phyloP scores from a whole-genome alignment of 202 grass and related monocot genomes.

The Schoenoplectus triqueter region DNA sequence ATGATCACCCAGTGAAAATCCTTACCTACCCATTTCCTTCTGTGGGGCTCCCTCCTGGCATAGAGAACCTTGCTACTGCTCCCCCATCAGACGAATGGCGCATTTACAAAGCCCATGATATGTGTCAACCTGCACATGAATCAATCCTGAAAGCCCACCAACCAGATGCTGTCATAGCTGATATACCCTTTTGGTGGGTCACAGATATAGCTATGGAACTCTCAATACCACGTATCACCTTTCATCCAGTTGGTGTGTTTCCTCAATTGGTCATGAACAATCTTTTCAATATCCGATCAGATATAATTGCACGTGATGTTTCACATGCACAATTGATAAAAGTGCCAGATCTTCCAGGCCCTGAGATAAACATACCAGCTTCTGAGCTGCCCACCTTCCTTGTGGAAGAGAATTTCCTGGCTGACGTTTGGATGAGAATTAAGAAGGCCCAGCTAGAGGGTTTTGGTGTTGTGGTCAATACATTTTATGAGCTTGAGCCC shows the following conservation, averaged over 20 bases:
- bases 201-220: constrained; percentile 63
- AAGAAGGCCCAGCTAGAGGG: constrained; percentile 56
- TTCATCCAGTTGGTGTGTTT: constrained; percentile 72
- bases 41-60: constrained; percentile 54
- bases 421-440: constrained; percentile 48
- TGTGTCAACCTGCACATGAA: constrained; percentile 45
- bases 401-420: constrained; percentile 52
- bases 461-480: constrained; percentile 77
- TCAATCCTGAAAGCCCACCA: constrained; percentile 57
- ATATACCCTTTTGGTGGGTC: constrained; percentile 66
- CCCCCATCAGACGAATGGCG: constrained; percentile 58
- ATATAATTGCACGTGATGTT: constrained; percentile 36
- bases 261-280: constrained; percentile 74
- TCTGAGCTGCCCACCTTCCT: constrained; percentile 77
- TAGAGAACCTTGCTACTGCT: constrained; percentile 59
- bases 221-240: constrained; percentile 70
- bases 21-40: constrained; percentile 53
- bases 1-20: constrained; percentile 42
- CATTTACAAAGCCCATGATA: constrained; percentile 60
- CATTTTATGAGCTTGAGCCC: constrained; percentile 60
- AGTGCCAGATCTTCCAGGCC: constrained; percentile 55
- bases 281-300: constrained; percentile 44
- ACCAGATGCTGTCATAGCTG: constrained; percentile 75
- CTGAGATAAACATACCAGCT: constrained; percentile 56
- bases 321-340: neutral